phyloP scores from a whole-genome alignment of 108 stramenopile genomes.

The Cylindrotheca closterium region DNA sequence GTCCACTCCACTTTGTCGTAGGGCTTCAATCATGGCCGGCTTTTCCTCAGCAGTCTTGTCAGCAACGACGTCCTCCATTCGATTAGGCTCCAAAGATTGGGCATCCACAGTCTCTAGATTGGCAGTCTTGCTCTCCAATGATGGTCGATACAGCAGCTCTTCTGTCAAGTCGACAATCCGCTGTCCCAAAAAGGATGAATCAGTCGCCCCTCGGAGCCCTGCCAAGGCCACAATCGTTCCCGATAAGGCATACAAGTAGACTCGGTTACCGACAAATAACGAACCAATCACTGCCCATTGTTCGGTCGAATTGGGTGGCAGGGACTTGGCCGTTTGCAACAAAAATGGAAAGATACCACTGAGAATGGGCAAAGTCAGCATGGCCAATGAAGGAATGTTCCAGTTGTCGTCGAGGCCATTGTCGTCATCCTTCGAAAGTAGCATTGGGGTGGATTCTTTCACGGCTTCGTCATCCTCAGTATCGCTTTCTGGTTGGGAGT shows the following conservation, averaged over 20 bases:
- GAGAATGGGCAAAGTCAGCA: not conserved
- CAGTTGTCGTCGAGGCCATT: too few species aligned
- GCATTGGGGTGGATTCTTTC: too few species aligned
- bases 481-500: too few species aligned
- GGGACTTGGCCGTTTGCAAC: constrained; percentile 17
- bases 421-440: too few species aligned
- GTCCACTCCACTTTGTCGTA: constrained; percentile 17
- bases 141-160: constrained; percentile 21
- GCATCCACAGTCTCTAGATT: not conserved
- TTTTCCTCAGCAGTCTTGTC: too few species aligned
- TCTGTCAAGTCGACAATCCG: constrained; percentile 30
- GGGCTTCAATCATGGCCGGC: constrained; percentile 7
- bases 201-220: constrained; percentile 15
- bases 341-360: constrained; percentile 10
- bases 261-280: constrained; percentile 28
- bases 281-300: constrained; percentile 25
- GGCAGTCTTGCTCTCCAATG: not conserved
- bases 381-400: not conserved
- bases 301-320: constrained; percentile 32
- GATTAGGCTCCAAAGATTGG: not conserved
- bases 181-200: constrained; percentile 12
- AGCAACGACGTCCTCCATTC: not conserved
- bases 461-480: too few species aligned
- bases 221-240: constrained; percentile 29
- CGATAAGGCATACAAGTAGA: constrained; percentile 25